Evolutionary conservation across 2,329 filamentous ascomycete species (phyloP).

Genomic region (Ceratocystis papillata): DNA sequence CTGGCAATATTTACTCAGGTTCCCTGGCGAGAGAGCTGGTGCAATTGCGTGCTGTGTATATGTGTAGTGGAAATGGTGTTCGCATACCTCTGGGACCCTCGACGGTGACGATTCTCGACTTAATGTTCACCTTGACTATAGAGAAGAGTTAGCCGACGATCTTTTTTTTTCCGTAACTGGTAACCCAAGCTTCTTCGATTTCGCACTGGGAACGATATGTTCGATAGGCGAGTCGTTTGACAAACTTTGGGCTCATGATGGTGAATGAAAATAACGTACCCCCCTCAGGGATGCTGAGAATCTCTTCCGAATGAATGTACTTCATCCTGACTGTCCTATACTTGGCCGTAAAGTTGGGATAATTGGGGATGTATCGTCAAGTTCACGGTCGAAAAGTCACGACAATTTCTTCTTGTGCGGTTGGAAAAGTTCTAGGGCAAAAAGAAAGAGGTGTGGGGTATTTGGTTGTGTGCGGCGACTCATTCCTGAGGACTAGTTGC

Average conservation of each 20-base stretch:
- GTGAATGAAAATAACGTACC: conserved; percentile 52
- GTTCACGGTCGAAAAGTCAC: conserved; percentile 29
- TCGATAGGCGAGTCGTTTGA: background rate
- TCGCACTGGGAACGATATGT: conserved; percentile 16
- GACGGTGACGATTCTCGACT: conserved; percentile 91
- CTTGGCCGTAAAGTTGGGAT: conserved; percentile 31
- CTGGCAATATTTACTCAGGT: background rate
- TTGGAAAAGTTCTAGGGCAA: conserved; percentile 38
- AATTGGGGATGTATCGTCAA: conserved; percentile 24
- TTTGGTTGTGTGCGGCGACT: conserved; percentile 24
- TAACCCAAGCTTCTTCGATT: conserved; percentile 23
- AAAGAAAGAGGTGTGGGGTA: conserved; percentile 23
- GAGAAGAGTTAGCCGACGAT: background rate
- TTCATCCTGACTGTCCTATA: conserved; percentile 73
- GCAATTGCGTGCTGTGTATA: background rate
- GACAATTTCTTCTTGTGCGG: conserved; percentile 35
- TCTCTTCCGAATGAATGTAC: conserved; percentile 99
- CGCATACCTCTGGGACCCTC: conserved; percentile 81
- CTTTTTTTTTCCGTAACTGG: background rate
- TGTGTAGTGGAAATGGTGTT: conserved; percentile 17
- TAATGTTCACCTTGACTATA: conserved; percentile 94
- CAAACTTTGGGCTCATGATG: conserved; percentile 7
- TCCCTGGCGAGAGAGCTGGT: conserved; percentile 4
- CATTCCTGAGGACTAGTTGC: conserved; percentile 16
- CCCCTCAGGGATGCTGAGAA: conserved; percentile 89